A percentile compares a stretch with the other conserved stretches of the same genome.
Evolutionary conservation across 2,329 filamentous ascomycete genomes (phyloP).

Genomic region (Pseudogymnoascus sp.): DNA sequence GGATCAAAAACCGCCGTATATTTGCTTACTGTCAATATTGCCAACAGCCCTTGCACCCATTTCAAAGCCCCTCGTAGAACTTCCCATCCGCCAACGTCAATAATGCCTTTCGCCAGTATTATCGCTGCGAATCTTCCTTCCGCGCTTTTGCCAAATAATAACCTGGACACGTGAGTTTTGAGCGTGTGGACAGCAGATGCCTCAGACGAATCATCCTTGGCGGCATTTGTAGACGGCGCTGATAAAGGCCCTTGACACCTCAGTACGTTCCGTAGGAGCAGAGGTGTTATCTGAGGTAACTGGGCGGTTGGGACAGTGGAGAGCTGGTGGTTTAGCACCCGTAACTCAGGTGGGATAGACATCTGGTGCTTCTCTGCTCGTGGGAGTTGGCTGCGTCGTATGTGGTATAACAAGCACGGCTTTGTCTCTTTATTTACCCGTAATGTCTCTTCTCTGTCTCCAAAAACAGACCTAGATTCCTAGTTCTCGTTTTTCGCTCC

Average conservation of each 20-base stretch:
- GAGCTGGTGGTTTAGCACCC: slow-evolving; percentile 59
- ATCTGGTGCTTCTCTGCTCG: slow-evolving; percentile 14
- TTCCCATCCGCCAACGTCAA: slow-evolving; percentile 81
- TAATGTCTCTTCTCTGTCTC: neutral
- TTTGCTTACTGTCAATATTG: slow-evolving; percentile 55
- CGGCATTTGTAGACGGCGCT: slow-evolving; percentile 47
- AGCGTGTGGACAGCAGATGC: slow-evolving; percentile 68
- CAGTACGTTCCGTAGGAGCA: slow-evolving; percentile 53
- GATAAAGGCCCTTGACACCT: slow-evolving; percentile 55
- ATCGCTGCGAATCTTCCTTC: slow-evolving; percentile 72
- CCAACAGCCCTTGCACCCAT: slow-evolving; percentile 71
- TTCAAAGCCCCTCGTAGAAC: slow-evolving; percentile 61
- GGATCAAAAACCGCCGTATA: neutral
- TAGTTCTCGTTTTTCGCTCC: neutral
- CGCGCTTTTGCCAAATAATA: slow-evolving; percentile 66
- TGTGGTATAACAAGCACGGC: neutral
- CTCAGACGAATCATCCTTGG: slow-evolving; percentile 55
- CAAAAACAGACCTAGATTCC: neutral
- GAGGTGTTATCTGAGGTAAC: slow-evolving; percentile 63
- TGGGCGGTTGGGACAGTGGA: slow-evolving; percentile 63
- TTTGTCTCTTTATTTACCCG: neutral
- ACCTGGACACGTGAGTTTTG: slow-evolving; percentile 65
- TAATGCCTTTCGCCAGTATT: slow-evolving; percentile 67
- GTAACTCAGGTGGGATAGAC: slow-evolving; percentile 46
- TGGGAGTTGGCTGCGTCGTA: neutral